Conservation (phyloP, 148 eudicot genomes). For the Euryodendron excelsum region DNA sequence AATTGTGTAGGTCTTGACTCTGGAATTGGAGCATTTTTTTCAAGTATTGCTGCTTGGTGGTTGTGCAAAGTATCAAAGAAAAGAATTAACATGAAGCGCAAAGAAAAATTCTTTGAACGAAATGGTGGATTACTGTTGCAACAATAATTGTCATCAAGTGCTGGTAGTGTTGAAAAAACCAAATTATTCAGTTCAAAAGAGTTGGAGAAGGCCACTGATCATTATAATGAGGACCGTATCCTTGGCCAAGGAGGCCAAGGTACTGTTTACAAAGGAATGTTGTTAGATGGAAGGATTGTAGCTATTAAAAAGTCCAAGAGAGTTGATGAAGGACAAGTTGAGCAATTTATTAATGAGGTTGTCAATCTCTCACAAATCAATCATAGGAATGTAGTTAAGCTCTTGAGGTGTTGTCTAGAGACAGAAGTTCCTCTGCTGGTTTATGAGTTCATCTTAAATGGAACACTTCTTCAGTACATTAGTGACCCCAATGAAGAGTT, state of each 20-base stretch:
- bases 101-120: background rate
- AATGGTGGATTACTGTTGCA: slow-evolving; percentile 9
- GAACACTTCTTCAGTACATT: slow-evolving; percentile 4
- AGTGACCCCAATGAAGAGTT: background rate
- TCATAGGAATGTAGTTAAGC: background rate
- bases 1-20: no score
- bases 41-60: no score
- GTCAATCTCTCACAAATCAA: slow-evolving; percentile 13
- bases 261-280: slow-evolving; percentile 15
- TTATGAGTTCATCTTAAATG: background rate
- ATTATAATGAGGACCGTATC: no score
- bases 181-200: slow-evolving; percentile 8
- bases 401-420: no score
- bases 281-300: background rate
- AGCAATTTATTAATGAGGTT: slow-evolving; percentile 14
- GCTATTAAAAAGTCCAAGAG: slow-evolving; percentile 9
- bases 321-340: background rate
- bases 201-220: background rate
- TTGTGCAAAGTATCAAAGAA: no score
- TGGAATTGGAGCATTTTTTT: no score
- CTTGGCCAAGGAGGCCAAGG: background rate
- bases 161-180: background rate
- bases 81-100: no score
- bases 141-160: background rate
- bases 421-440: no score